A percentile compares a stretch with the other conserved stretches of the same genome.
Evolutionary conservation across 768 basidiomycete genomes (phyloP).

Genomic region (Boletus edulis): DNA sequence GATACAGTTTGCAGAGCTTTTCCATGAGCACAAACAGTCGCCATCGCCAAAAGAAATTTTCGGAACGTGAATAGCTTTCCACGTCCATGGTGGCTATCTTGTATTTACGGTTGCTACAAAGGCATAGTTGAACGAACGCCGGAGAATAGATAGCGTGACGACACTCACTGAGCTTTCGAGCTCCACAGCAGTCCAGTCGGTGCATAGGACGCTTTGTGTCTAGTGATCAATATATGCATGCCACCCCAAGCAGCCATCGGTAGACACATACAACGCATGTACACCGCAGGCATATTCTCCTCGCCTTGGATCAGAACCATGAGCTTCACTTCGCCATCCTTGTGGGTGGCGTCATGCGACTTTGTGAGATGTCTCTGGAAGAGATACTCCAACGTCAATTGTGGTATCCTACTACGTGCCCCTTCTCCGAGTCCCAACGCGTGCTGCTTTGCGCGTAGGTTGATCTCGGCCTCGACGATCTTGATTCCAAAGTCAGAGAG

Average conservation of each 20-base stretch:
- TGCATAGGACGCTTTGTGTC: slow-evolving; percentile 23
- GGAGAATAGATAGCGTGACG: not conserved
- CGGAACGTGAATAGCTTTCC: slow-evolving; percentile 39
- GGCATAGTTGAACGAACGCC: slow-evolving; percentile 5
- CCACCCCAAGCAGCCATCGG: not conserved
- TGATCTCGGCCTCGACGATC: slow-evolving; percentile 44
- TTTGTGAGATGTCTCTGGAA: slow-evolving; percentile 26
- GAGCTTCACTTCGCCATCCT: slow-evolving; percentile 26
- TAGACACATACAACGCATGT: slow-evolving; percentile 35
- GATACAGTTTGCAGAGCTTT: slow-evolving; percentile 39
- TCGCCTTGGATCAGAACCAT: slow-evolving; percentile 42
- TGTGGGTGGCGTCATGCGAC: slow-evolving; percentile 14
- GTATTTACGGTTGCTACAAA: slow-evolving; percentile 41
- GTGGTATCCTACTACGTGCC: slow-evolving; percentile 13
- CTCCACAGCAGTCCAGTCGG: slow-evolving; percentile 33
- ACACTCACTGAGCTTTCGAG: slow-evolving; percentile 29
- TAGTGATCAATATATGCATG: not conserved
- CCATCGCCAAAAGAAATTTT: slow-evolving; percentile 52
- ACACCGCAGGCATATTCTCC: slow-evolving; percentile 40
- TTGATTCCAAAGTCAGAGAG: slow-evolving; percentile 46
- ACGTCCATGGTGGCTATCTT: slow-evolving; percentile 46
- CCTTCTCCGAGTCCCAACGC: slow-evolving; percentile 17
- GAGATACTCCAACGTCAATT: slow-evolving; percentile 35
- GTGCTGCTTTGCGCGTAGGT: slow-evolving; percentile 35
- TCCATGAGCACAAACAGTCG: slow-evolving; percentile 47